Percentiles rank a stretch among this genome's conserved stretches.
phyloP scores from a whole-genome alignment of 805 yeast species.

The Metschnikowia dekortorum region DNA sequence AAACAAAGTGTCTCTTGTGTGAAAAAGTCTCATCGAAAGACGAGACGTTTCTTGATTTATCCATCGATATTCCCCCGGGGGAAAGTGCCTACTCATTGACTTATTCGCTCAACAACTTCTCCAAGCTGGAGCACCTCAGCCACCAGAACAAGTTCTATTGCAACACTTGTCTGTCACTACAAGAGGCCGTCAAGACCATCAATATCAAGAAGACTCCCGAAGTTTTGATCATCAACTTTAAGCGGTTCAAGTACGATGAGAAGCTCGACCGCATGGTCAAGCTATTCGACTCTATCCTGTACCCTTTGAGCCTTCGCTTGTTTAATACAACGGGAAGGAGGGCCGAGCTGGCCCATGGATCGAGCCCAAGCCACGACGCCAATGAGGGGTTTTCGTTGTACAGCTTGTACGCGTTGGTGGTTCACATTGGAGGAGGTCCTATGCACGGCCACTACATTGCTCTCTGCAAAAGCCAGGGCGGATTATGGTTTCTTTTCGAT shows the following conservation, averaged over 20 bases:
- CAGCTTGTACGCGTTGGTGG: constrained; percentile 80
- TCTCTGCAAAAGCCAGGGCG: constrained; percentile 67
- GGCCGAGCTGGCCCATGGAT: background rate
- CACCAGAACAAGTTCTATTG: constrained; percentile 91
- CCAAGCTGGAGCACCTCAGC: constrained; percentile 78
- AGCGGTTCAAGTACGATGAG: constrained; percentile 90
- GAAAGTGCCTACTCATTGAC: constrained; percentile 55
- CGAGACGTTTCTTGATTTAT: constrained; percentile 81
- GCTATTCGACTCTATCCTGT: constrained; percentile 77
- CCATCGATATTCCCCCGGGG: constrained; percentile 76
- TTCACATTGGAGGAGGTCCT: constrained; percentile 97
- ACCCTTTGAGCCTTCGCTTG: constrained; percentile 68
- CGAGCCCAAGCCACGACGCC: background rate
- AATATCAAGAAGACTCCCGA: constrained; percentile 74
- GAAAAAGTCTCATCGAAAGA: constrained; percentile 77
- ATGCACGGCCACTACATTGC: constrained; percentile 96
- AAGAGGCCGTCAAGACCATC: constrained; percentile 90
- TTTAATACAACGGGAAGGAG: constrained; percentile 51
- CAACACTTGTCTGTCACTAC: constrained; percentile 82
- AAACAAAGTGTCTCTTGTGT: constrained; percentile 86
- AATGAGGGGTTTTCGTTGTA: constrained; percentile 41
- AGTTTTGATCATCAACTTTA: constrained; percentile 76
- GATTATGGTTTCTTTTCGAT: constrained; percentile 90
- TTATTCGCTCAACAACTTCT: constrained; percentile 76
- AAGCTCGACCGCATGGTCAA: constrained; percentile 76